These are phyloP conservation scores for Stentor coeruleus DNA, from an alignment of 73 alveolate genomes.

Conservation along the genomic window DNA sequence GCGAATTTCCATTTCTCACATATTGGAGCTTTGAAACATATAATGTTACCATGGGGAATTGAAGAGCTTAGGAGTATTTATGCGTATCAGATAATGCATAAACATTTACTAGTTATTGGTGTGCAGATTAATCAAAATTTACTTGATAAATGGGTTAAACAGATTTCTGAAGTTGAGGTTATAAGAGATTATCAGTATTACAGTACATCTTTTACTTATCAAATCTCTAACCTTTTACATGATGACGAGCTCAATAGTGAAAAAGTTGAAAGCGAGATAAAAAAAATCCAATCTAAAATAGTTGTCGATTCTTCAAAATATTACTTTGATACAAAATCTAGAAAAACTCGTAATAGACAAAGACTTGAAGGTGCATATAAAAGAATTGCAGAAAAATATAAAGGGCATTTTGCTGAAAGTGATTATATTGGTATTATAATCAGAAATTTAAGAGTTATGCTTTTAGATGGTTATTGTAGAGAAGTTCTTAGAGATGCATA, in stretches of 20 bases:
- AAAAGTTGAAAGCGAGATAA: conserved; percentile 5
- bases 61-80: conserved; percentile 69
- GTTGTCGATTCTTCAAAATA: neutral
- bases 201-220: neutral
- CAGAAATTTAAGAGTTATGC: conserved; percentile 32
- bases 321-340: conserved; percentile 3
- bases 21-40: conserved; percentile 58
- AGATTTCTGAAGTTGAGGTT: conserved; percentile 59
- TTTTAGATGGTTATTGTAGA: conserved; percentile 52
- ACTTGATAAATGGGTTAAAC: conserved; percentile 58
- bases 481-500: conserved; percentile 61
- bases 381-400: conserved; percentile 6
- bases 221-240: neutral
- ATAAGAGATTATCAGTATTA: neutral
- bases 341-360: neutral
- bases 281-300: neutral
- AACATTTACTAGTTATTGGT: conserved; percentile 63
- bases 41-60: conserved; percentile 69
- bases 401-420: neutral
- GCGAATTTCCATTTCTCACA: conserved; percentile 68
- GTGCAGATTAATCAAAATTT: conserved; percentile 63
- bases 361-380: conserved; percentile 9
- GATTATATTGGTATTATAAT: neutral
- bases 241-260: neutral
- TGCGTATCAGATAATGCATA: conserved; percentile 70